These are phyloP conservation scores for Lactuca sativa DNA, from an alignment of 129 eudicot species.

Conservation along the genomic window DNA sequence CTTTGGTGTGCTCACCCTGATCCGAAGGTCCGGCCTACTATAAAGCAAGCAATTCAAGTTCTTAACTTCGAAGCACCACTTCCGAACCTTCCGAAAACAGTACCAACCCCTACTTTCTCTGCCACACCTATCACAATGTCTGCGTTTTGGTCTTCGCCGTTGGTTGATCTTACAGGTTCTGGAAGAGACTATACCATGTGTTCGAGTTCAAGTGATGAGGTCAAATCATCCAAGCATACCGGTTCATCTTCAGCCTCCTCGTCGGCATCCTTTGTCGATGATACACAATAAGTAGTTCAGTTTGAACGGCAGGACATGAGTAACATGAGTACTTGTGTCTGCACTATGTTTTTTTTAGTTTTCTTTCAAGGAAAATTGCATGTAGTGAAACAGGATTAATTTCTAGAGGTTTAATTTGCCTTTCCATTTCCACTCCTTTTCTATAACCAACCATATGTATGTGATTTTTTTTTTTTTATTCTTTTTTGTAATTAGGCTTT, in stretches of 20 bases:
- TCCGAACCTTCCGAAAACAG: constrained; percentile 24
- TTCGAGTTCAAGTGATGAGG: neutral
- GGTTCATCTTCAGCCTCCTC: constrained; percentile 16
- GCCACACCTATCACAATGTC: constrained; percentile 9
- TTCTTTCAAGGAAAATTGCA: neutral
- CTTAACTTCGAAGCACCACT: constrained; percentile 34
- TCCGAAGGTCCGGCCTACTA: constrained; percentile 29
- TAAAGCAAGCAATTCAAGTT: constrained; percentile 35
- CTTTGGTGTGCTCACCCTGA: constrained; percentile 50
- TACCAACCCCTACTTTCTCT: constrained; percentile 24
- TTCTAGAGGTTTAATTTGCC: neutral
- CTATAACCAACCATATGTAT: neutral
- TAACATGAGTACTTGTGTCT: neutral
- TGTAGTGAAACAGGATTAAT: neutral
- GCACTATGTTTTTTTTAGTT: neutral
- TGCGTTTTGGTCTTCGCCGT: constrained; percentile 9
- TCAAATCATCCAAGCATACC: constrained; percentile 10
- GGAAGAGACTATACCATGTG: neutral
- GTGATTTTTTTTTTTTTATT: neutral
- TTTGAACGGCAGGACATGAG: too few species aligned
- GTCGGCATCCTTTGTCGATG: neutral
- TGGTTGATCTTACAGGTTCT: neutral
- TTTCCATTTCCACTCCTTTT: too few species aligned
- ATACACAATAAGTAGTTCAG: neutral
- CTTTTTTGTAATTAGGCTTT: neutral